These are phyloP conservation scores for Aspergillus asperescens DNA, from an alignment of 495 filamentous ascomycete genomes.

Conservation along the genomic window DNA sequence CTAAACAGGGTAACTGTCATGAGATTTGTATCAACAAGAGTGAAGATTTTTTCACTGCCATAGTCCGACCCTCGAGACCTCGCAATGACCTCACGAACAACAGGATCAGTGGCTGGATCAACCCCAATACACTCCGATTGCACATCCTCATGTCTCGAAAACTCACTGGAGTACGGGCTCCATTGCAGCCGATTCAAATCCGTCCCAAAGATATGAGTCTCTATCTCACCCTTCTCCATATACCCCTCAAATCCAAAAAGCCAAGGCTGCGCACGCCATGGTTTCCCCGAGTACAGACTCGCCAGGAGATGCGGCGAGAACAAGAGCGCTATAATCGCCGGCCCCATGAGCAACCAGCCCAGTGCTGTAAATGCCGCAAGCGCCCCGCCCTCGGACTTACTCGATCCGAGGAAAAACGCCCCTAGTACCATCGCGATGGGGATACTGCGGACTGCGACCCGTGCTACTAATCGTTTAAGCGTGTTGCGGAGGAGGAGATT, in stretches of 20 bases:
- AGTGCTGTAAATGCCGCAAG: no score
- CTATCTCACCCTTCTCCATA: not conserved
- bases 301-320: not conserved
- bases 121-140: not conserved
- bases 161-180: not conserved
- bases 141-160: not conserved
- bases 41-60: not conserved
- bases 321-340: not conserved
- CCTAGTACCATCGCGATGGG: not conserved
- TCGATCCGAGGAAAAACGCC: not conserved
- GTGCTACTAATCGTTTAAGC: not conserved
- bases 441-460: not conserved
- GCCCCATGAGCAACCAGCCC: no score
- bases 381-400: not conserved
- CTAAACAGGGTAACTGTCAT: not conserved
- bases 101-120: not conserved
- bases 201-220: not conserved
- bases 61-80: not conserved
- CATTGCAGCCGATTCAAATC: not conserved
- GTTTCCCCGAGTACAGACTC: no score
- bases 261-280: constrained; percentile 1
- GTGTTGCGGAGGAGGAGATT: not conserved
- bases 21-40: not conserved
- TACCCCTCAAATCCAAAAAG: not conserved
- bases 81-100: not conserved